A percentile compares a stretch with the other conserved stretches of the same genome.
Evolutionary conservation across 2,329 filamentous ascomycete genomes (phyloP).

Genomic region (Chaetomium sp.): DNA sequence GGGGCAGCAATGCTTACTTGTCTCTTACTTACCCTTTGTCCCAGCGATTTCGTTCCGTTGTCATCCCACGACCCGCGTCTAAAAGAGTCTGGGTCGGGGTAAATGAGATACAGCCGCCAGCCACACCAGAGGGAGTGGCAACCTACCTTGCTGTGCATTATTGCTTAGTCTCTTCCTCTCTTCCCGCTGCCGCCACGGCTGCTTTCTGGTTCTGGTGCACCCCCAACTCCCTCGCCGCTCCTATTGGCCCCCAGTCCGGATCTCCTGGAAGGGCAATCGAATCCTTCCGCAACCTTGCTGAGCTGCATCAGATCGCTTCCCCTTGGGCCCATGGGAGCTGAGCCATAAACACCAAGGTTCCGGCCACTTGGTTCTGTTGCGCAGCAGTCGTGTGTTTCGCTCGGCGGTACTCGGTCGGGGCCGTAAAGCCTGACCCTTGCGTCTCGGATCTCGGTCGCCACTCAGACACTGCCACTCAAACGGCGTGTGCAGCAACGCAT

Average conservation of each 20-base stretch:
- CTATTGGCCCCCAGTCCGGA: conserved; percentile 25
- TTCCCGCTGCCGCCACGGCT: conserved; percentile 26
- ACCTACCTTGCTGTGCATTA: conserved; percentile 20
- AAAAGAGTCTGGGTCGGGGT: conserved; percentile 8
- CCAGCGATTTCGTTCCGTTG: conserved; percentile 5
- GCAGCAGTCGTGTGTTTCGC: conserved; percentile 2
- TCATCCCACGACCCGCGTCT: conserved; percentile 16
- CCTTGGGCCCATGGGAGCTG: conserved; percentile 9
- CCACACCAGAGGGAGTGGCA: conserved; percentile 15
- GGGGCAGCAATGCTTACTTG: conserved; percentile 12
- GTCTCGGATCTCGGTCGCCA: conserved; percentile 20
- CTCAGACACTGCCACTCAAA: conserved; percentile 12
- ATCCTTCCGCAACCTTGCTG: conserved; percentile 23
- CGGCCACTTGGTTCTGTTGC: conserved; percentile 3
- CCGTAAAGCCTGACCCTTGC: conserved; percentile 15
- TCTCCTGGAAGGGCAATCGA: conserved; percentile 18
- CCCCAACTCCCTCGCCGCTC: conserved; percentile 23
- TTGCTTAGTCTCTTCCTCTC: conserved; percentile 4
- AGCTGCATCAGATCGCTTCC: background rate
- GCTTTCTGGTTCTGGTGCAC: conserved; percentile 17
- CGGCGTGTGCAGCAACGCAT: conserved; percentile 10
- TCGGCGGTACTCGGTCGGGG: background rate
- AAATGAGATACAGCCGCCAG: conserved; percentile 1
- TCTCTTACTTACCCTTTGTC: background rate
- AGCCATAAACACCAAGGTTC: conserved; percentile 20